Evolutionary conservation across 1,284 basidiomycete genomes (phyloP).

Genomic region (Cutaneotrichosporon dermatis): DNA sequence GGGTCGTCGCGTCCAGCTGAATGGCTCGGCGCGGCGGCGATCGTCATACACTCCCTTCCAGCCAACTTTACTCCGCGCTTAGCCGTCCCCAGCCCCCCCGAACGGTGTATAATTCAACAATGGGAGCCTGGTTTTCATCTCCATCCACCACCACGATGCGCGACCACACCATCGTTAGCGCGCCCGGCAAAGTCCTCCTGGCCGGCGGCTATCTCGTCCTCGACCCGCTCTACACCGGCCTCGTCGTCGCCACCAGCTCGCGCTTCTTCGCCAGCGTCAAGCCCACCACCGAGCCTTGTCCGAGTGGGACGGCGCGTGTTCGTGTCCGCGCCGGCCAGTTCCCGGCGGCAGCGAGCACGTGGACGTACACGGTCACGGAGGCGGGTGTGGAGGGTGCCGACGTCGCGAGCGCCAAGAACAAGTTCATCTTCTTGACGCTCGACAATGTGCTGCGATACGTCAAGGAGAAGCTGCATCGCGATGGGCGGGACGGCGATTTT

Average conservation of each 20-base stretch:
- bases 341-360: constrained; percentile 58
- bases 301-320: constrained; percentile 47
- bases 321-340: constrained; percentile 90
- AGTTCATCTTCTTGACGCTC: constrained; percentile 85
- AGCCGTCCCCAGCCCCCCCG: background rate
- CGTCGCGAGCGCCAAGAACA: constrained; percentile 57
- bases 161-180: constrained; percentile 60
- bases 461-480: constrained; percentile 51
- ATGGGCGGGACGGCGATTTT: constrained; percentile 53
- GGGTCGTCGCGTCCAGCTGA: no score
- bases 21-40: no score
- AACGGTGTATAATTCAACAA: background rate
- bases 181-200: constrained; percentile 91
- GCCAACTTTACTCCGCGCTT: no score
- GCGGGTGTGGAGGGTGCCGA: constrained; percentile 13
- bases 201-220: constrained; percentile 93
- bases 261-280: constrained; percentile 74
- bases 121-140: constrained; percentile 2
- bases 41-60: background rate
- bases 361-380: constrained; percentile 60
- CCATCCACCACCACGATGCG: constrained; percentile 2
- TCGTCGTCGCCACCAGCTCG: constrained; percentile 84
- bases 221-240: constrained; percentile 72
- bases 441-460: constrained; percentile 69
- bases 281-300: background rate